phyloP scores from a whole-genome alignment of 257 asterid genomes.

The Thymus mandschuricus region DNA sequence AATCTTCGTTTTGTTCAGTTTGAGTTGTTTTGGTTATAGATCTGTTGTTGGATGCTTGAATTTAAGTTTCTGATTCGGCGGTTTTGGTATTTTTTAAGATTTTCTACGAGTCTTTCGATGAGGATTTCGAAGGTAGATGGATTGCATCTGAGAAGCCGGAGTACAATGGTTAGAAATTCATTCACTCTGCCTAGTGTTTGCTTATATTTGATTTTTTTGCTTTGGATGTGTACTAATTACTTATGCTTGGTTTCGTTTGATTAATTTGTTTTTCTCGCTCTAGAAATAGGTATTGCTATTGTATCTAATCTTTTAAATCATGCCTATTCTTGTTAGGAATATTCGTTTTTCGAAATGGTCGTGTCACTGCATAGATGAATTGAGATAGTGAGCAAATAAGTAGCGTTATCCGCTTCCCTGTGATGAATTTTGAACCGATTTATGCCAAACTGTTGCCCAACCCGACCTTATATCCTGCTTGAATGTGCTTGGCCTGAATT shows the following conservation, averaged over 20 bases:
- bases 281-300: background rate
- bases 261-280: background rate
- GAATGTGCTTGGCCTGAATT: background rate
- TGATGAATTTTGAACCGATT: background rate
- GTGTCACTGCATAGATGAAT: constrained; percentile 4
- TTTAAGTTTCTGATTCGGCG: constrained; percentile 10
- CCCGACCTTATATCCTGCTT: background rate
- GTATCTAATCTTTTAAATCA: background rate
- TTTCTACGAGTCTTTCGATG: constrained; percentile 87
- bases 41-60: constrained; percentile 14
- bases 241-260: constrained; percentile 9
- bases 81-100: constrained; percentile 45
- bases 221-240: background rate
- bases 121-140: constrained; percentile 81
- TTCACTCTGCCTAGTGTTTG: constrained; percentile 30
- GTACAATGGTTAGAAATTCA: constrained; percentile 54
- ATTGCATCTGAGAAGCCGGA: constrained; percentile 72
- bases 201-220: background rate
- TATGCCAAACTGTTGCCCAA: background rate
- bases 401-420: background rate
- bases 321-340: background rate
- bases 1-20: background rate
- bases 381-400: background rate
- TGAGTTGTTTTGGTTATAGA: constrained; percentile 15
- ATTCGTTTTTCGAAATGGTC: background rate